A percentile compares a stretch with the other conserved stretches of the same genome.
These are phyloP conservation scores for Talinum fruticosum DNA, from an alignment of 148 eudicot species.

Conservation along the genomic window DNA sequence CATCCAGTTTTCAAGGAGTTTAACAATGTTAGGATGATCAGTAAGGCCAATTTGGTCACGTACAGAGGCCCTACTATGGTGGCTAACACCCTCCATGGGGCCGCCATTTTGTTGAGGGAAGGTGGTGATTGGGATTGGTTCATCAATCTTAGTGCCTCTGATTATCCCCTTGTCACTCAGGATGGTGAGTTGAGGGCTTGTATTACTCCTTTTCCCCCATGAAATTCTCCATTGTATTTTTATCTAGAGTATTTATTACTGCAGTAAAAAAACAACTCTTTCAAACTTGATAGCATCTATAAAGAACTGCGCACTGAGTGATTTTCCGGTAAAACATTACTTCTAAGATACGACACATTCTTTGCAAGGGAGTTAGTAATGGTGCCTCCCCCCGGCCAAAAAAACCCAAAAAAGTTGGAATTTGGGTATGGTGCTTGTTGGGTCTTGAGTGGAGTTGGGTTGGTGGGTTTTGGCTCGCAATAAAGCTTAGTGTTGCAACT, in stretches of 20 bases:
- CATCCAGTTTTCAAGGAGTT: slow-evolving; percentile 20
- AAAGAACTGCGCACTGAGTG: neutral
- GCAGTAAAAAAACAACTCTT: neutral
- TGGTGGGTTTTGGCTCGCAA: neutral
- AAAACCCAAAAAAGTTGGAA: too few species aligned
- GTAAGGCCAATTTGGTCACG: slow-evolving; percentile 39
- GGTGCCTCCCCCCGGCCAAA: too few species aligned
- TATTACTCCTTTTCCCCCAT: too few species aligned
- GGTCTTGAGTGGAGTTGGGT: neutral
- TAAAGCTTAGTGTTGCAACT: neutral
- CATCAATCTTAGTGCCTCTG: slow-evolving; percentile 21
- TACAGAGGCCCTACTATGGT: slow-evolving; percentile 46
- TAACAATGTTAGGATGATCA: slow-evolving; percentile 32
- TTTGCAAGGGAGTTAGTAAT: too few species aligned
- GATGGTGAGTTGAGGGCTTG: slow-evolving; percentile 27
- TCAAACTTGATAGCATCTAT: neutral
- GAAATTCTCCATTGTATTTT: neutral
- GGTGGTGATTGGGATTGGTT: slow-evolving; percentile 45
- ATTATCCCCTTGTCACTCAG: slow-evolving; percentile 47
- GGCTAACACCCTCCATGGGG: slow-evolving; percentile 38
- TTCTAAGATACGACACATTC: too few species aligned
- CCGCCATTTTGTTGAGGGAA: slow-evolving; percentile 33
- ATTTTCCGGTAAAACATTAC: neutral
- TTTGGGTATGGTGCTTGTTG: neutral
- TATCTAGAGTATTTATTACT: neutral